A percentile compares a stretch with the other conserved stretches of the same genome.
These are phyloP conservation scores for Entomortierella beljakovae DNA, from an alignment of 192 early-diverging fungal species.

Conservation along the genomic window DNA sequence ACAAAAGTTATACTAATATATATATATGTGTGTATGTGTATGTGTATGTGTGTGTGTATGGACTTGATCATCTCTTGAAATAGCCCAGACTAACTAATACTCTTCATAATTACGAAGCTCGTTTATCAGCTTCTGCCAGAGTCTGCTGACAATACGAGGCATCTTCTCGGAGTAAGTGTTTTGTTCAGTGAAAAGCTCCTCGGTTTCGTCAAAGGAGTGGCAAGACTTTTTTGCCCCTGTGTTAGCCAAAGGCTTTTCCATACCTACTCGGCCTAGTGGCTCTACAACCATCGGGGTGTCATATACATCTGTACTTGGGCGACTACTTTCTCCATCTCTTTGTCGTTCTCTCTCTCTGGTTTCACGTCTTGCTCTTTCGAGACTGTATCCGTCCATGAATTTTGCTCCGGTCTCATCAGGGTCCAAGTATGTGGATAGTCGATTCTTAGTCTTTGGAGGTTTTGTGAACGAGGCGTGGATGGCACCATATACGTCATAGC, in stretches of 20 bases:
- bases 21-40: no score
- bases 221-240: not conserved
- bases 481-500: conserved; percentile 59
- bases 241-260: conserved; percentile 9
- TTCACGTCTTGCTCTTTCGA: conserved; percentile 27
- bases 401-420: conserved; percentile 29
- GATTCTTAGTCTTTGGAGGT: conserved; percentile 32
- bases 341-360: not conserved
- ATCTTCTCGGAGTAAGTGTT: no score
- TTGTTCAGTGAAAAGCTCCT: no score
- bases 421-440: conserved; percentile 37
- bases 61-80: no score
- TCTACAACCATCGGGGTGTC: no score
- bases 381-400: conserved; percentile 28
- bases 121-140: not conserved
- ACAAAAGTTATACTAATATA: no score
- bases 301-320: not conserved
- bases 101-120: no score
- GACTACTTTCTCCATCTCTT: not conserved
- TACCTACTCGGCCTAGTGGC: not conserved
- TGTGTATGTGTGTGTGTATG: no score
- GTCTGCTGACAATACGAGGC: not conserved
- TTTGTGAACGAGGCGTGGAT: conserved; percentile 46
- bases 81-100: no score
- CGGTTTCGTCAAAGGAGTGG: not conserved